Conservation (phyloP, 441 rosid genomes). For the Breynia disticha region DNA sequence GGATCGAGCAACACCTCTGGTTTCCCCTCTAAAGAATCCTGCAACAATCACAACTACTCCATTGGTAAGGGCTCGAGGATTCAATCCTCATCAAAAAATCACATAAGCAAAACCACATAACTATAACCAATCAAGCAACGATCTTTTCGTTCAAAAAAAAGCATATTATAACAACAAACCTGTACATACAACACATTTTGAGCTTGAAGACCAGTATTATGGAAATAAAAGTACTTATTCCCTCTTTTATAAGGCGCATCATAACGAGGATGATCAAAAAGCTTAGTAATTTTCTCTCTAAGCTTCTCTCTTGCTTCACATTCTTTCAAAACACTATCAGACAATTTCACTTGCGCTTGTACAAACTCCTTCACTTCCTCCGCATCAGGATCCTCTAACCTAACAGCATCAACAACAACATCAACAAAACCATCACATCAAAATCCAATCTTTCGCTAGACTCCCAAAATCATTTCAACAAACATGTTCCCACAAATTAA, state of each 20-base stretch:
- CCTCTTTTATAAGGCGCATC: constrained; percentile 53
- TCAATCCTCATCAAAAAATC: no score
- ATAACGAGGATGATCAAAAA: constrained; percentile 78
- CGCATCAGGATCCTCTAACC: constrained; percentile 94
- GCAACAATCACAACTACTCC: constrained; percentile 7
- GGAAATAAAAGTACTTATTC: constrained; percentile 71
- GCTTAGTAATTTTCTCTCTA: constrained; percentile 44
- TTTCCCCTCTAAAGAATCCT: constrained; percentile 71
- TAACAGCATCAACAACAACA: constrained; percentile 7
- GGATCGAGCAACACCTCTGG: constrained; percentile 84
- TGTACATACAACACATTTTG: constrained; percentile 69
- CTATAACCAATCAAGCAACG: no score
- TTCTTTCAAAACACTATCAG: constrained; percentile 47
- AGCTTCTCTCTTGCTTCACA: constrained; percentile 62
- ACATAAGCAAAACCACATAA: neutral
- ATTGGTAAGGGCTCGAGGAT: no score
- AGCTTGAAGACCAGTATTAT: constrained; percentile 82
- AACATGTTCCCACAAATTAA: neutral
- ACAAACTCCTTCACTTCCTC: constrained; percentile 74
- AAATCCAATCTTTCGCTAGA: neutral
- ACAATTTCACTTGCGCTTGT: constrained; percentile 55
- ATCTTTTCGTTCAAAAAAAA: neutral
- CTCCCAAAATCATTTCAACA: neutral
- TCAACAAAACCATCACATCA: neutral
- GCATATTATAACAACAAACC: constrained; percentile 22